Conservation (phyloP, 23 red algal species). For the Gracilaria caudata region DNA sequence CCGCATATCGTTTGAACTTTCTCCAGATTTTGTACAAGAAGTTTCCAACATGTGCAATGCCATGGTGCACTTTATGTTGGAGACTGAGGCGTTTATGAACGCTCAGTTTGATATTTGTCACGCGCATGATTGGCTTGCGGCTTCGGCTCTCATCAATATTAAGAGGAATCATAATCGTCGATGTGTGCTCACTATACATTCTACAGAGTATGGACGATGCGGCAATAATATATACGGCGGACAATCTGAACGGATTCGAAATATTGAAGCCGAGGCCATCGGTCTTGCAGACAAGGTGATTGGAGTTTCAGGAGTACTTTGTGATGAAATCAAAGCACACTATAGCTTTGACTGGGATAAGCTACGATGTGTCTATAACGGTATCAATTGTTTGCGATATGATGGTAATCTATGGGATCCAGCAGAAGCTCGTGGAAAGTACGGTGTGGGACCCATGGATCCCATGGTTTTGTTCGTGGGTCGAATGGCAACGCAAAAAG, state of each 20-base stretch:
- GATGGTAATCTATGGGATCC: slow-evolving; percentile 95
- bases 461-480: slow-evolving; percentile 97
- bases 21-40: slow-evolving; percentile 92
- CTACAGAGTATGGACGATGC: slow-evolving; percentile 93
- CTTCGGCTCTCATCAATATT: slow-evolving; percentile 82
- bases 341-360: slow-evolving; percentile 93
- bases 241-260: slow-evolving; percentile 88
- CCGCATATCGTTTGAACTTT: slow-evolving; percentile 81
- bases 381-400: slow-evolving; percentile 91
- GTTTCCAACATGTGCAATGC: slow-evolving; percentile 92
- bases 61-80: slow-evolving; percentile 91
- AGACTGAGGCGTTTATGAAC: slow-evolving; percentile 94
- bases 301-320: slow-evolving; percentile 89
- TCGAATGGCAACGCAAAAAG: slow-evolving; percentile 94
- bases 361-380: slow-evolving; percentile 95
- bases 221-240: slow-evolving; percentile 92
- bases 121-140: slow-evolving; percentile 94
- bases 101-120: slow-evolving; percentile 86
- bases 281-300: slow-evolving; percentile 79
- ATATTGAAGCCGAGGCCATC: slow-evolving; percentile 85
- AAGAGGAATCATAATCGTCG: slow-evolving; percentile 77
- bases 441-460: slow-evolving; percentile 93
- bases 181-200: slow-evolving; percentile 93
- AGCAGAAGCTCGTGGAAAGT: slow-evolving; percentile 72
- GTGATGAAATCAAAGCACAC: slow-evolving; percentile 93